phyloP scores from a whole-genome alignment of 2,329 filamentous ascomycete species.

The Epicoccum nigrum region DNA sequence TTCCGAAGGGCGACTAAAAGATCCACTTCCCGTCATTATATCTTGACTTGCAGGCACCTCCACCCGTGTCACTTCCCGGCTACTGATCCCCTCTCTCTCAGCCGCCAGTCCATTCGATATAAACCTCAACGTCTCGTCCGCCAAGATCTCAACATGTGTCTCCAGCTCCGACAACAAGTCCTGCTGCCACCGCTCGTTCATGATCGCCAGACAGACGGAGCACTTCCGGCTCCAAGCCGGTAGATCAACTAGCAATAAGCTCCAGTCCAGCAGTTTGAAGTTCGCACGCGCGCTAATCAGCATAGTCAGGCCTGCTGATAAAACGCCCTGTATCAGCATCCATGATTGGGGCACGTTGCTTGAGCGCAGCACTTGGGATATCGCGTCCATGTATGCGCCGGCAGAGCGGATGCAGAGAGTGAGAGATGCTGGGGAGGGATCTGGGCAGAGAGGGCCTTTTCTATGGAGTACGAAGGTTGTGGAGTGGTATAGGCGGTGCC shows the following conservation, averaged over 20 bases:
- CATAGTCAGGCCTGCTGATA: constrained; percentile 9
- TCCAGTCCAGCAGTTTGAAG: background rate
- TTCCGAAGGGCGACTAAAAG: background rate
- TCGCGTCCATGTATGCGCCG: background rate
- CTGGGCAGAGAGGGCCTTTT: background rate
- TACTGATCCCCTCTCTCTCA: background rate
- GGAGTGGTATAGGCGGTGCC: constrained; percentile 8
- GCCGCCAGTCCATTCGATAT: background rate
- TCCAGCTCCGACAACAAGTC: background rate
- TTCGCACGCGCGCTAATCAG: constrained; percentile 1
- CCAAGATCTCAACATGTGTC: constrained; percentile 1
- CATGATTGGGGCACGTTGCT: constrained; percentile 4
- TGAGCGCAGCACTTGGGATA: background rate
- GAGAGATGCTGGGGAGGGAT: background rate
- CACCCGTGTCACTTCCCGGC: background rate
- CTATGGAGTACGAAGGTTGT: constrained; percentile 5
- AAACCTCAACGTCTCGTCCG: constrained; percentile 1
- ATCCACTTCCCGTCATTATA: background rate
- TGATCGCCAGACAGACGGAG: constrained; percentile 8
- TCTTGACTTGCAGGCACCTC: background rate
- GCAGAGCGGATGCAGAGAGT: background rate
- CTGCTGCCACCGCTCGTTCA: constrained; percentile 9
- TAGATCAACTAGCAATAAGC: constrained; percentile 1
- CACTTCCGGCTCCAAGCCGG: constrained; percentile 5
- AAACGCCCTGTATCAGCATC: constrained; percentile 10